phyloP scores from a whole-genome alignment of 345 rosid species.

The Salix udensis region DNA sequence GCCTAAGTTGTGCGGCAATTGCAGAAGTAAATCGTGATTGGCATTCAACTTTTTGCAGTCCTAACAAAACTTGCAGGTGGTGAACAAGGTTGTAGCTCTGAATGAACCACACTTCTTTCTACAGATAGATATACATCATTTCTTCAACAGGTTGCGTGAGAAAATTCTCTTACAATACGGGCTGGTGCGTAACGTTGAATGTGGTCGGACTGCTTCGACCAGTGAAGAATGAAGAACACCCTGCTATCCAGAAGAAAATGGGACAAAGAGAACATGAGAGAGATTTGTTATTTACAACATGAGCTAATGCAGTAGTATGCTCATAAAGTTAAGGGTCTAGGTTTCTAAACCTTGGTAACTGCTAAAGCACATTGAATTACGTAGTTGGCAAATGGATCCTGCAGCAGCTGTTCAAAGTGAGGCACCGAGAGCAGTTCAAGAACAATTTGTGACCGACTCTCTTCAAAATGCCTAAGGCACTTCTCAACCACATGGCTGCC shows the following conservation, averaged over 20 bases:
- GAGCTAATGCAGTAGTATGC: neutral
- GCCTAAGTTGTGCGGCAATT: conserved; percentile 4
- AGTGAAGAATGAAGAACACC: conserved; percentile 45
- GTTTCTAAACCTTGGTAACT: conserved; percentile 39
- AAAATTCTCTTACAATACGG: conserved; percentile 77
- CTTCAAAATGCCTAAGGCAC: conserved; percentile 48
- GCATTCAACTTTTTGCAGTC: conserved; percentile 13
- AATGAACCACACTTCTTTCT: conserved; percentile 29
- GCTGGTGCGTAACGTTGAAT: conserved; percentile 41
- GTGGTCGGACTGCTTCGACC: conserved; percentile 46
- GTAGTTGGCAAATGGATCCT: conserved; percentile 75
- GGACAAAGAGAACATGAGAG: neutral
- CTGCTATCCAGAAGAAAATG: conserved; percentile 30
- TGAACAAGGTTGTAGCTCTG: conserved; percentile 21
- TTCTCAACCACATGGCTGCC: conserved; percentile 79
- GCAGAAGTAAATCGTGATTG: conserved; percentile 21
- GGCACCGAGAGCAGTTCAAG: conserved; percentile 48
- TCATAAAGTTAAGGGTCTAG: neutral
- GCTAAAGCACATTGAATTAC: conserved; percentile 68
- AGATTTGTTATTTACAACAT: neutral
- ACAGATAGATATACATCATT: conserved; percentile 30
- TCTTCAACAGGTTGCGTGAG: conserved; percentile 49
- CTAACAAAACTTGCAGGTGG: conserved; percentile 9
- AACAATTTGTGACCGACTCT: conserved; percentile 51
- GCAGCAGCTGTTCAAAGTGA: conserved; percentile 60